Evolutionary conservation across 495 filamentous ascomycete genomes (phyloP), one percentile per base, ranked within the genome.

Genomic region (Lepidopterella palustris): DNA sequence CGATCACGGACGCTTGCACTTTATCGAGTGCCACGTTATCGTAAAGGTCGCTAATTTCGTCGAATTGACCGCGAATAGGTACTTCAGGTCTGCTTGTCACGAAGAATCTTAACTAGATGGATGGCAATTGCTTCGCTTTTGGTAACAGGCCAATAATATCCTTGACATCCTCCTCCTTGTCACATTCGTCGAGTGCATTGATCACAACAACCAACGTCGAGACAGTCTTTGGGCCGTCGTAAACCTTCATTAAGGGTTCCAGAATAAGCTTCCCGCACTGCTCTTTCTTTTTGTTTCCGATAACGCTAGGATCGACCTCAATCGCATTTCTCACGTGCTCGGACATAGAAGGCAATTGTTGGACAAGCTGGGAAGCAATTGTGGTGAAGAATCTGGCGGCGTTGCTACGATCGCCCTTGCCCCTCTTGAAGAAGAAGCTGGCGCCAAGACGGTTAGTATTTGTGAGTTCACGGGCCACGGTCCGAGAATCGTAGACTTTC

Each of bases 21-120:
- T 71, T 45, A 35, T 76, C 67, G 5, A 76, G 69, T 42, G 45
- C 61, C 26, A 71, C 18, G 54, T 67, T 54, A 15, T 61, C 25
- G 55, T 65, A 42, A 23, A 1, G 57, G 28, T n/a, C n/a, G n/a
- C n/a, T n/a, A n/a, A n/a, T n/a, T n/a, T 48, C 13, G 0, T 45
- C 35, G 55, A 70, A 68, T 1, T 55, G 49, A 28, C 32, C 39
- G 0, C 59, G 61, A 40, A 71, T 68, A 21, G 60, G 66, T 40
- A 65, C 51, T 53, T 72, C 71, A 42, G 68, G 71, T 61, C 64
- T 68, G 66, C 72, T 74, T 24, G 72, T 70, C 15, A 74, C 29
- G 45, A 74, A 65, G 23, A 73, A 32, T 18, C 66, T 59, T 1
- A 72, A 55, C 25, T 31, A 55, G 27, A 67, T 31, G 6, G 55